Base-by-base conservation (phyloP, 1,284 basidiomycete genomes). In the Microstroma glucosiphilum region DNA sequence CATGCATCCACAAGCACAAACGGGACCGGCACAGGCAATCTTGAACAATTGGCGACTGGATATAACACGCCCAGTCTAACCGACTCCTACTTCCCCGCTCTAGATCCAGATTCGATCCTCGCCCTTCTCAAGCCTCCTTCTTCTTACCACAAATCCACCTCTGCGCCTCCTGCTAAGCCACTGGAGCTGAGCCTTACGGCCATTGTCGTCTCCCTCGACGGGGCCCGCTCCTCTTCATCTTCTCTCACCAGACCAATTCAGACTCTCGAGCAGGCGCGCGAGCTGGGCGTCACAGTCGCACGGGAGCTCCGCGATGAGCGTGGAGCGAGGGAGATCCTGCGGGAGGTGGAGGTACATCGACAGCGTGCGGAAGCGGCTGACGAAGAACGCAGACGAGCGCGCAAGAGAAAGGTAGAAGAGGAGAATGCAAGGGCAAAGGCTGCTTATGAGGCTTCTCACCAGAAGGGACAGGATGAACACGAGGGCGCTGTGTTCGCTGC, bases 121-220 rank as follows among this genome's bases (percentile, higher is more conserved):
- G 2, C n/a, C 13, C 51, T 54, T 15, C 43, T 48, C 43, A 48
- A 48, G 21, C 43, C 43, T 21, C 21, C 17, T 48, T 21, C 17
- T 6, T 17, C 43, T 12, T 17, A 48, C 17, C 17, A 70, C 55
- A 65, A 64, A 6, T 63, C 66, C 2, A 65, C 63, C 13, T 37
- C 30, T 37, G 30, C 30, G 4, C 70, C 75, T n/a, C 70, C 67
- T 12, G n/a, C 60, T 0, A 62, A 68, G 15, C 72, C 70, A 0
- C 56, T 63, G 37, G 61, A n/a, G 11, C 67, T 78, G 13, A 58
- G 66, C 37, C 60, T 79, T 46, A 63, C 69, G n/a, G 72, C 76
- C n/a, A 69, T 73, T 48, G 74, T 79, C n/a, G 75, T 77, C 11
- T 79, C 77, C 25, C 68, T 79, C 25, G 77, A 79, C 61, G 77